Percentiles rank a stretch among this genome's conserved stretches.
phyloP scores from a whole-genome alignment of 2,329 filamentous ascomycete genomes.

The Beauveria rudraprayagi region DNA sequence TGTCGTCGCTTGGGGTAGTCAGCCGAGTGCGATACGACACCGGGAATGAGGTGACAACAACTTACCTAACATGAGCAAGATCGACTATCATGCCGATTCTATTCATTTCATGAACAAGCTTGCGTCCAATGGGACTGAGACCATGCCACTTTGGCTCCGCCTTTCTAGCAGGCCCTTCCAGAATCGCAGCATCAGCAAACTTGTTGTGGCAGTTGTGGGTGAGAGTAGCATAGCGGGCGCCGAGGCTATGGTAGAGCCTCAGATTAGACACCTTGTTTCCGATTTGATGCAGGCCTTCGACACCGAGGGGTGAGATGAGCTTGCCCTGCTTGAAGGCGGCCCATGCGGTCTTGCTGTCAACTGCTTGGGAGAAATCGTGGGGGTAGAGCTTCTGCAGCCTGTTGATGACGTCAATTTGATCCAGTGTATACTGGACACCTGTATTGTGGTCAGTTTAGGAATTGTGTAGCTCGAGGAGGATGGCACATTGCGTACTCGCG shows the following conservation, averaged over 20 bases:
- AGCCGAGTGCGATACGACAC: not conserved
- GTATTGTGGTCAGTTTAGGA: not conserved
- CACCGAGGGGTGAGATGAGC: slow-evolving; percentile 69
- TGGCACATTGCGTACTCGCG: slow-evolving; percentile 39
- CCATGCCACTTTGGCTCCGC: slow-evolving; percentile 59
- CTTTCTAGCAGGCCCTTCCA: slow-evolving; percentile 41
- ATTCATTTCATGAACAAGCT: slow-evolving; percentile 82
- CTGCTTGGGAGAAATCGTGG: slow-evolving; percentile 57
- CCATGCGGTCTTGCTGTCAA: slow-evolving; percentile 53
- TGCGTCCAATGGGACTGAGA: slow-evolving; percentile 60
- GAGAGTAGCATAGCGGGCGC: slow-evolving; percentile 79
- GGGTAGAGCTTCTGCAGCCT: slow-evolving; percentile 58
- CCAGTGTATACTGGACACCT: slow-evolving; percentile 59
- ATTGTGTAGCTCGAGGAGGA: not conserved
- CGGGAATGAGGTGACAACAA: not conserved
- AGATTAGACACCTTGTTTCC: slow-evolving; percentile 74
- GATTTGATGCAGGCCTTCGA: slow-evolving; percentile 90
- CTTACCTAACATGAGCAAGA: slow-evolving; percentile 57
- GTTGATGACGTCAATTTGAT: slow-evolving; percentile 67
- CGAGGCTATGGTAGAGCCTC: slow-evolving; percentile 66
- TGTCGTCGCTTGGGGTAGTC: slow-evolving; percentile 51
- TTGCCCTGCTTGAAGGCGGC: slow-evolving; percentile 51
- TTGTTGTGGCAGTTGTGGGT: slow-evolving; percentile 92
- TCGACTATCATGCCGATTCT: slow-evolving; percentile 91
- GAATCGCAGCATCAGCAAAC: slow-evolving; percentile 77